These are phyloP conservation scores for Malus sylvestris DNA, from an alignment of 306 rosid genomes.

Conservation along the genomic window DNA sequence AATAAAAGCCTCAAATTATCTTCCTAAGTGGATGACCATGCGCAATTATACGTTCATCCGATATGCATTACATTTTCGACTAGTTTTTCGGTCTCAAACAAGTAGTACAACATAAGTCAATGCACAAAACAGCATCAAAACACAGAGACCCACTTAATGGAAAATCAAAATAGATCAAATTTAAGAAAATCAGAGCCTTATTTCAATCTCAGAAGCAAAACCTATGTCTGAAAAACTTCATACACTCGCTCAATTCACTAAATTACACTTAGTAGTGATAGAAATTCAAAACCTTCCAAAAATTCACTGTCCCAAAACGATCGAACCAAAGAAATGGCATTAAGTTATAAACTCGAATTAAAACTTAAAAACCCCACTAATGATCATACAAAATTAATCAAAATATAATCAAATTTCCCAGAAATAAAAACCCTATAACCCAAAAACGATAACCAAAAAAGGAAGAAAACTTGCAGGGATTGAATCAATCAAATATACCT, in stretches of 20 bases:
- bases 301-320: slow-evolving; percentile 14
- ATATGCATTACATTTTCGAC: slow-evolving; percentile 8
- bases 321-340: slow-evolving; percentile 12
- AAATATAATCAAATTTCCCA: background rate
- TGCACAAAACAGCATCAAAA: background rate
- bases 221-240: slow-evolving; percentile 7
- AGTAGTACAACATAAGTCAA: slow-evolving; percentile 16
- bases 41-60: background rate
- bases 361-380: slow-evolving; percentile 13
- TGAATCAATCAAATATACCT: slow-evolving; percentile 18
- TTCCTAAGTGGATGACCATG: background rate
- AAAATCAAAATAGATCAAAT: slow-evolving; percentile 14
- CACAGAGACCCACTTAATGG: slow-evolving; percentile 1
- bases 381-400: slow-evolving; percentile 2
- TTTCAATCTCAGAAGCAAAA: background rate
- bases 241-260: background rate
- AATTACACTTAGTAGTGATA: background rate
- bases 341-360: background rate
- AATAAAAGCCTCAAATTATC: background rate
- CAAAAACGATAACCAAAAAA: slow-evolving; percentile 1
- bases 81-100: background rate
- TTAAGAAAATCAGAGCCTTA: background rate
- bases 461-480: slow-evolving; percentile 22
- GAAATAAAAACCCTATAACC: slow-evolving; percentile 11
- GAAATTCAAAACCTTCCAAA: background rate